A percentile compares a stretch with the other conserved stretches of the same genome.
Evolutionary conservation across 345 rosid genomes (phyloP).

Genomic region (Viola odorata): DNA sequence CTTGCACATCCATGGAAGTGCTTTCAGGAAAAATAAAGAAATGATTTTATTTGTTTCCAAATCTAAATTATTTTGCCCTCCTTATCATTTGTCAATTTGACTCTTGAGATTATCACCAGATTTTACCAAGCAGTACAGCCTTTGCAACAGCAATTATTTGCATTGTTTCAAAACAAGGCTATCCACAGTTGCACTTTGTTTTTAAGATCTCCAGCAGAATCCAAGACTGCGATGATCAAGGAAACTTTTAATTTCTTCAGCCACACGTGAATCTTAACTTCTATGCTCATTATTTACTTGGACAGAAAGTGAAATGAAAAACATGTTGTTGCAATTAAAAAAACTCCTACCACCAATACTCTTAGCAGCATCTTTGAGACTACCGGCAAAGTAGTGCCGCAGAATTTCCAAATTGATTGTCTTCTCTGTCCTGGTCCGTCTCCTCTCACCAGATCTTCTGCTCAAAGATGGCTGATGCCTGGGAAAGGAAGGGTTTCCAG

Average conservation of each 20-base stretch:
- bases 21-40: too few species aligned
- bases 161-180: too few species aligned
- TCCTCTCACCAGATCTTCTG: conserved; percentile 53
- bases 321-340: conserved; percentile 12
- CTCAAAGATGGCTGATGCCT: conserved; percentile 27
- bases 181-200: not conserved
- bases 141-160: too few species aligned
- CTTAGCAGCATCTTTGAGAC: conserved; percentile 96
- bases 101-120: too few species aligned
- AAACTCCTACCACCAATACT: conserved; percentile 76
- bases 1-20: too few species aligned
- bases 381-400: conserved; percentile 82
- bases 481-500: conserved; percentile 27
- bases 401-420: conserved; percentile 80
- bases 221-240: not conserved
- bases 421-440: conserved; percentile 73
- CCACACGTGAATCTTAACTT: not conserved
- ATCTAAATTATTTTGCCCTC: too few species aligned
- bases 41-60: too few species aligned
- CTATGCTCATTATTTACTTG: not conserved
- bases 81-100: too few species aligned
- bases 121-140: too few species aligned
- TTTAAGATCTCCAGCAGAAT: conserved; percentile 3
- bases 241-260: not conserved
- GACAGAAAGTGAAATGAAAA: conserved; percentile 2